Percentiles rank a stretch among this genome's conserved stretches.
phyloP scores from a whole-genome alignment of 805 yeast genomes.

The Ogataea methylovora region DNA sequence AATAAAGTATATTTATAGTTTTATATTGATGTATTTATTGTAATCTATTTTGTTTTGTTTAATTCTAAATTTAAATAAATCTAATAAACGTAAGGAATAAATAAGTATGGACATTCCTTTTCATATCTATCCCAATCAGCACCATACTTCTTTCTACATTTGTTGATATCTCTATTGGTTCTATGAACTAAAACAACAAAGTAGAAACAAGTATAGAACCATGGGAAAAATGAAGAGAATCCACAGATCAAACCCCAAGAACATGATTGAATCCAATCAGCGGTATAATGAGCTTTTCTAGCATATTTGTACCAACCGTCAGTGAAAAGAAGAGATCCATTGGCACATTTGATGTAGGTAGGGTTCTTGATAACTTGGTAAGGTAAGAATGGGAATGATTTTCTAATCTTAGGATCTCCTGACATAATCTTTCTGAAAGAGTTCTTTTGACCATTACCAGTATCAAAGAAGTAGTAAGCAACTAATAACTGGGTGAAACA shows the following conservation, averaged over 20 bases:
- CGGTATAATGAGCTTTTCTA: conserved; percentile 91
- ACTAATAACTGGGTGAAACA: conserved; percentile 49
- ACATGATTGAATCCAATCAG: conserved; percentile 81
- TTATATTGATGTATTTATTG: not conserved
- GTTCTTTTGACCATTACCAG: conserved; percentile 92
- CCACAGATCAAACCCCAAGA: conserved; percentile 95
- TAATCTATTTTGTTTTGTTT: not conserved
- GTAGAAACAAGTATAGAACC: conserved; percentile 94
- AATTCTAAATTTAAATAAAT: not conserved
- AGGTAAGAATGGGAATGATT: conserved; percentile 91
- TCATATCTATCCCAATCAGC: conserved; percentile 87
- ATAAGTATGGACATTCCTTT: conserved; percentile 83
- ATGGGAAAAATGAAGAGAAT: conserved; percentile 79
- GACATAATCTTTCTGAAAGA: conserved; percentile 77
- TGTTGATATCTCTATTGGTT: conserved; percentile 77
- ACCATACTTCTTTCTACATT: conserved; percentile 85
- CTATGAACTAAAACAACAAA: conserved; percentile 82
- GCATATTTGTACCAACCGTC: conserved; percentile 96
- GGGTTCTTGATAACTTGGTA: conserved; percentile 79
- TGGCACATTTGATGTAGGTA: conserved; percentile 71
- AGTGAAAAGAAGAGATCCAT: conserved; percentile 76
- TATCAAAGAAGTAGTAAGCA: conserved; percentile 91
- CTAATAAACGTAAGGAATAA: conserved; percentile 79
- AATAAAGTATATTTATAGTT: not conserved
- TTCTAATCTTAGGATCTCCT: conserved; percentile 72